Evolutionary conservation across 768 basidiomycete genomes (phyloP).

Genomic region (Termitomyces sp.): DNA sequence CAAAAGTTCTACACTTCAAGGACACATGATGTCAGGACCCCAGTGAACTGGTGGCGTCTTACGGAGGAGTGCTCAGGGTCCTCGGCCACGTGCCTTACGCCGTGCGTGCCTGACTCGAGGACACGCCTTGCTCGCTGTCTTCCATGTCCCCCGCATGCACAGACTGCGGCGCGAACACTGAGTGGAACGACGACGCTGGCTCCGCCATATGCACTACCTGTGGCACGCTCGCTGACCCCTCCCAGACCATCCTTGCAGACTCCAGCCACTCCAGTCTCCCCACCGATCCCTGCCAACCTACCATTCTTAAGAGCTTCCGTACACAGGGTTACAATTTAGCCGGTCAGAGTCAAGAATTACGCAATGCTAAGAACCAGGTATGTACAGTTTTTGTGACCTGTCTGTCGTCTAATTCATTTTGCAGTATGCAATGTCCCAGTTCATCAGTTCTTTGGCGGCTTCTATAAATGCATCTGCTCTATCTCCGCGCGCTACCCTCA

Average conservation of each 20-base stretch:
- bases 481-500: slow-evolving; percentile 55
- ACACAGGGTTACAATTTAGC: slow-evolving; percentile 47
- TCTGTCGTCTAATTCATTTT: slow-evolving; percentile 1
- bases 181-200: slow-evolving; percentile 52
- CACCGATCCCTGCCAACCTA: slow-evolving; percentile 22
- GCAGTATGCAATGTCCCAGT: slow-evolving; percentile 59
- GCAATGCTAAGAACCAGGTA: slow-evolving; percentile 61
- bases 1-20: background rate
- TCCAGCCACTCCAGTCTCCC: slow-evolving; percentile 33
- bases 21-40: slow-evolving; percentile 13
- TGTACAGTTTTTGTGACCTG: slow-evolving; percentile 15
- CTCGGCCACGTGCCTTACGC: slow-evolving; percentile 7
- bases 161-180: slow-evolving; percentile 47
- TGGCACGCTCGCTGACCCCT: slow-evolving; percentile 62
- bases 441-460: slow-evolving; percentile 54
- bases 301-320: slow-evolving; percentile 44
- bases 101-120: background rate
- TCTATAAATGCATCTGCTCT: slow-evolving; percentile 56
- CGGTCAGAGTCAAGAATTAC: slow-evolving; percentile 60
- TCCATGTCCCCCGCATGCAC: slow-evolving; percentile 37
- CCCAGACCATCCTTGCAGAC: slow-evolving; percentile 53
- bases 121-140: background rate
- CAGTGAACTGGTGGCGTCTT: slow-evolving; percentile 3
- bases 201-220: slow-evolving; percentile 66
- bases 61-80: slow-evolving; percentile 7